phyloP scores from a whole-genome alignment of 2,329 filamentous ascomycete genomes.

The Botrytis cinerea region DNA sequence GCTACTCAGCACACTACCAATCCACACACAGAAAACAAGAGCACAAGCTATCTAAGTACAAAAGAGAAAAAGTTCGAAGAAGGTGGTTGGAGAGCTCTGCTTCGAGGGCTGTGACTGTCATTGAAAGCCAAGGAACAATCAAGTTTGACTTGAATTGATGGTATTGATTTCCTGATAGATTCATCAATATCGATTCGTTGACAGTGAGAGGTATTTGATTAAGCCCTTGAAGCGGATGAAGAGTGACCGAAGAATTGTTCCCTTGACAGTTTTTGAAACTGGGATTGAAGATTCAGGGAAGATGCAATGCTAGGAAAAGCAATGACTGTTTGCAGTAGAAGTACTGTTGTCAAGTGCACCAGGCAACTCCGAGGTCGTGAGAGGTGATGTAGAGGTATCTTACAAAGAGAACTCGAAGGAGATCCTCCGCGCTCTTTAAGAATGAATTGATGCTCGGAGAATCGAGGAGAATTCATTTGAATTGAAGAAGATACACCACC shows the following conservation, averaged over 20 bases:
- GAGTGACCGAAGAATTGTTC: background rate
- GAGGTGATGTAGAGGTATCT: background rate
- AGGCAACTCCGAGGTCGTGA: background rate
- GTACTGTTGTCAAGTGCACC: background rate
- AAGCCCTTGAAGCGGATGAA: background rate
- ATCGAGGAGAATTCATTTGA: background rate
- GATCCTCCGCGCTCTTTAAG: background rate
- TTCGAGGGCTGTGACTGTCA: background rate
- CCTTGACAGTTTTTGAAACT: background rate
- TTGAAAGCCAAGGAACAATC: background rate
- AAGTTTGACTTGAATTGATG: background rate
- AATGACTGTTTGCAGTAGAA: background rate
- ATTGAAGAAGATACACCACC: background rate
- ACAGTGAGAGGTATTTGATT: background rate
- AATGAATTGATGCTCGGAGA: background rate
- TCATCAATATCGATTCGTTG: background rate
- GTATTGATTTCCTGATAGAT: background rate
- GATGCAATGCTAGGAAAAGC: background rate
- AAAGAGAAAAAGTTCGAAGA: background rate
- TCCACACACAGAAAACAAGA: background rate
- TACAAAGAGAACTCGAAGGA: background rate
- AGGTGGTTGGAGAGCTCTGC: background rate
- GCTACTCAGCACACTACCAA: conserved; percentile 4
- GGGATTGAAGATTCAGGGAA: background rate
- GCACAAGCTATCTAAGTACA: background rate